Evolutionary conservation across 1,284 basidiomycete species (phyloP).

Genomic region (Melanopsichium pennsylvanicum): DNA sequence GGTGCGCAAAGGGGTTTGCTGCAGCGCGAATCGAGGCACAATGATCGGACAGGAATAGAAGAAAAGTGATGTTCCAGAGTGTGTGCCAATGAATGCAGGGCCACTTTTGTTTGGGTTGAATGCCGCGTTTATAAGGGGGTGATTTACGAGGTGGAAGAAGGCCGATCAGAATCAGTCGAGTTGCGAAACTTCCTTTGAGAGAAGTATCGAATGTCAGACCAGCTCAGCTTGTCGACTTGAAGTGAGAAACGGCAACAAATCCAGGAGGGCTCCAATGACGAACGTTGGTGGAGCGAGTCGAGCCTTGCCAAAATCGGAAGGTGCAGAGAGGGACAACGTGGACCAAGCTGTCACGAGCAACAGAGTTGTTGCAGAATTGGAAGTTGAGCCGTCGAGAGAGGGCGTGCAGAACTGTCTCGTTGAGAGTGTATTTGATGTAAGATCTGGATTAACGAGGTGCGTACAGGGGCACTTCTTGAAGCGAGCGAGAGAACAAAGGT

Average conservation of each 20-base stretch:
- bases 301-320: no score
- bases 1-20: neutral
- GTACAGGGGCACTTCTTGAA: no score
- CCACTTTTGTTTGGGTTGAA: constrained; percentile 19
- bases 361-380: neutral
- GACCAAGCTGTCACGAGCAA: neutral
- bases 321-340: neutral
- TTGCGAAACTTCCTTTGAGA: constrained; percentile 2
- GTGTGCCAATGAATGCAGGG: neutral
- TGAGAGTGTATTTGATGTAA: no score
- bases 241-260: neutral
- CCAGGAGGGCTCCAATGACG: neutral
- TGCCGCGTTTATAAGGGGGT: constrained; percentile 35
- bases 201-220: neutral
- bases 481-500: no score
- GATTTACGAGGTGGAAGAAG: constrained; percentile 18
- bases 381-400: neutral
- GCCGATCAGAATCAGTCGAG: constrained; percentile 14
- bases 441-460: no score
- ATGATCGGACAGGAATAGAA: neutral
- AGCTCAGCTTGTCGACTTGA: neutral
- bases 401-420: neutral
- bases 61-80: neutral
- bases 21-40: neutral
- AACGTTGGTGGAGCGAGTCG: no score